Conservation (phyloP, 2,329 filamentous ascomycete genomes). For the Botrytis paeoniae region DNA sequence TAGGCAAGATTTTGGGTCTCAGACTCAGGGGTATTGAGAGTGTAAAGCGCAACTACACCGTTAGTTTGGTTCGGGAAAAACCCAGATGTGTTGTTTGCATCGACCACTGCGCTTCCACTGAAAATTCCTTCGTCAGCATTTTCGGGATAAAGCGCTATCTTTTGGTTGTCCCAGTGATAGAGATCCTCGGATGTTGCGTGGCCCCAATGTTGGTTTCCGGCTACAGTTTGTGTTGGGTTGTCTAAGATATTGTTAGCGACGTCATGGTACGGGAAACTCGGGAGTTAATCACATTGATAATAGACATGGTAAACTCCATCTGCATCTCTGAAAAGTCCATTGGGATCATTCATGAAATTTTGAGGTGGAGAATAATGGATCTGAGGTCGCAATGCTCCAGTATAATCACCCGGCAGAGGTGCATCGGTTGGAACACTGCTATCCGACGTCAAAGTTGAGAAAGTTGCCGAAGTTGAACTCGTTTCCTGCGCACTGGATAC, state of each 20-base stretch:
- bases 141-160: slow-evolving; percentile 54
- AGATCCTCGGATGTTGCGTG: slow-evolving; percentile 61
- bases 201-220: slow-evolving; percentile 64
- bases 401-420: slow-evolving; percentile 31
- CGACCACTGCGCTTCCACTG: slow-evolving; percentile 48
- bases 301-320: slow-evolving; percentile 61
- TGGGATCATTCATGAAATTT: slow-evolving; percentile 60
- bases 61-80: slow-evolving; percentile 58
- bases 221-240: slow-evolving; percentile 48
- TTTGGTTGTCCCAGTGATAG: slow-evolving; percentile 63
- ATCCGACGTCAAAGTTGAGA: slow-evolving; percentile 20
- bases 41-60: slow-evolving; percentile 60
- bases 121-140: slow-evolving; percentile 47
- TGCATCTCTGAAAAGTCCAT: slow-evolving; percentile 58
- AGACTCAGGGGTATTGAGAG: slow-evolving; percentile 40
- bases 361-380: slow-evolving; percentile 54
- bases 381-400: slow-evolving; percentile 43
- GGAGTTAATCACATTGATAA: slow-evolving; percentile 53
- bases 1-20: slow-evolving; percentile 61
- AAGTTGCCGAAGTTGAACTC: slow-evolving; percentile 21
- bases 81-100: slow-evolving; percentile 62
- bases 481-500: slow-evolving; percentile 9
- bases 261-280: not conserved
- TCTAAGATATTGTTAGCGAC: slow-evolving; percentile 36
- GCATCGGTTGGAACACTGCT: slow-evolving; percentile 28